Conservation (phyloP, 1,284 basidiomycete species). For the Ceratobasidium papillatum region DNA sequence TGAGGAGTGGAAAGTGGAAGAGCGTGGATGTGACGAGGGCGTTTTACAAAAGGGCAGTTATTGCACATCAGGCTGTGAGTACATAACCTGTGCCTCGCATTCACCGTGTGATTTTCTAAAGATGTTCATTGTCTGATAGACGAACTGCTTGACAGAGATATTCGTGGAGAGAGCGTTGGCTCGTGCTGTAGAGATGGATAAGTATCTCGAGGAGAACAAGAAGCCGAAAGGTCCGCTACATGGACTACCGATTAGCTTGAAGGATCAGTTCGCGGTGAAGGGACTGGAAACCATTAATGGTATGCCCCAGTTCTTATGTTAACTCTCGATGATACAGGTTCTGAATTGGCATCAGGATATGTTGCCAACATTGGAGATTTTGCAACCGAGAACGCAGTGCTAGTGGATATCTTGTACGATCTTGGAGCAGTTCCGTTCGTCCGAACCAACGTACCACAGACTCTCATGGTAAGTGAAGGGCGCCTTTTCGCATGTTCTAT, state of each 20-base stretch:
- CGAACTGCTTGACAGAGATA: conserved; percentile 70
- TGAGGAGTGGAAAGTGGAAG: conserved; percentile 64
- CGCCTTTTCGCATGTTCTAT: neutral
- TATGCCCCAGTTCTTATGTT: conserved; percentile 44
- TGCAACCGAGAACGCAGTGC: conserved; percentile 62
- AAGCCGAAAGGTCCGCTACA: conserved; percentile 50
- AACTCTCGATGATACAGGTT: neutral
- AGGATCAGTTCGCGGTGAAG: conserved; percentile 69
- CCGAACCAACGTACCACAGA: conserved; percentile 75
- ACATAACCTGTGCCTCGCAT: too few species aligned
- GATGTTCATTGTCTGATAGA: conserved; percentile 52
- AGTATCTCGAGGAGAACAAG: conserved; percentile 49
- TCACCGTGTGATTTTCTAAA: neutral
- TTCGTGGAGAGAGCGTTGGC: conserved; percentile 47
- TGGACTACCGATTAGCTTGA: conserved; percentile 50
- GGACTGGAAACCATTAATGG: conserved; percentile 68
- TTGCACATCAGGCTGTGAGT: conserved; percentile 83
- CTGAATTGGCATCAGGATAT: conserved; percentile 60
- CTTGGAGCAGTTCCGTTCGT: conserved; percentile 74
- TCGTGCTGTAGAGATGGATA: conserved; percentile 46
- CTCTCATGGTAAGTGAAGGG: conserved; percentile 59
- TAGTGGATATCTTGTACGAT: conserved; percentile 68
- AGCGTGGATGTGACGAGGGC: conserved; percentile 75
- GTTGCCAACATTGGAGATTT: conserved; percentile 69
- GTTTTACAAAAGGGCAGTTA: conserved; percentile 79